Evolutionary conservation across 2,329 filamentous ascomycete genomes (phyloP).

Genomic region (Fusarium paranaense): DNA sequence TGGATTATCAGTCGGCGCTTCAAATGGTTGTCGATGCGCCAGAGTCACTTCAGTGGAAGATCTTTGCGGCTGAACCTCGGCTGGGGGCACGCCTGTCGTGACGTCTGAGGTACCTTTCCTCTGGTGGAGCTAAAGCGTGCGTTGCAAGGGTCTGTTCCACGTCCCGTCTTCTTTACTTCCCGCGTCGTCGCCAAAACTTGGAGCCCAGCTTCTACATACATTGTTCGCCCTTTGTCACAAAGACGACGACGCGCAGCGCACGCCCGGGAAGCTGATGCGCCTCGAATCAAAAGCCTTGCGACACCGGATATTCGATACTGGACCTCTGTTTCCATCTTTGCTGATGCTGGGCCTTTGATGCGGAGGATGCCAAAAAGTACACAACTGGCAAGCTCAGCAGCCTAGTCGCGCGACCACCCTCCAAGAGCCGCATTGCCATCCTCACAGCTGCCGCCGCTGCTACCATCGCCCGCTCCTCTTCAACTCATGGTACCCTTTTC

Average conservation of each 20-base stretch:
- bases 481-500: conserved; percentile 18
- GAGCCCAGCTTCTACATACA: conserved; percentile 26
- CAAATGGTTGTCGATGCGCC: conserved; percentile 25
- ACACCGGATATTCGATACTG: conserved; percentile 4
- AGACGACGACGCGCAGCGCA: conserved; percentile 16
- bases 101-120: conserved; percentile 29
- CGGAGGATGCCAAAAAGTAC: conserved; percentile 45
- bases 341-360: conserved; percentile 33
- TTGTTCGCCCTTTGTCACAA: conserved; percentile 12
- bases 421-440: conserved; percentile 36
- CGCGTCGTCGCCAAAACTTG: conserved; percentile 45
- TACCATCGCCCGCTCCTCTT: conserved; percentile 7
- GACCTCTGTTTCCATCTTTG: conserved; percentile 1
- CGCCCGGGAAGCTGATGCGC: conserved; percentile 1
- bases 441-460: conserved; percentile 27
- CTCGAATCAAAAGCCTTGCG: conserved; percentile 1
- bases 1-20: conserved; percentile 17
- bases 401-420: conserved; percentile 48
- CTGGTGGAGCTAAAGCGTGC: conserved; percentile 28
- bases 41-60: conserved; percentile 31
- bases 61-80: conserved; percentile 43
- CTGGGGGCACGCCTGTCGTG: conserved; percentile 26
- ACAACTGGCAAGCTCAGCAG: conserved; percentile 44
- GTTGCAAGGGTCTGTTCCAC: conserved; percentile 42
- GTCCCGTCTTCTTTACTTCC: conserved; percentile 39